Evolutionary conservation across 73 alveolate genomes (phyloP).

Genomic region (Paramecium pentaurelia): DNA sequence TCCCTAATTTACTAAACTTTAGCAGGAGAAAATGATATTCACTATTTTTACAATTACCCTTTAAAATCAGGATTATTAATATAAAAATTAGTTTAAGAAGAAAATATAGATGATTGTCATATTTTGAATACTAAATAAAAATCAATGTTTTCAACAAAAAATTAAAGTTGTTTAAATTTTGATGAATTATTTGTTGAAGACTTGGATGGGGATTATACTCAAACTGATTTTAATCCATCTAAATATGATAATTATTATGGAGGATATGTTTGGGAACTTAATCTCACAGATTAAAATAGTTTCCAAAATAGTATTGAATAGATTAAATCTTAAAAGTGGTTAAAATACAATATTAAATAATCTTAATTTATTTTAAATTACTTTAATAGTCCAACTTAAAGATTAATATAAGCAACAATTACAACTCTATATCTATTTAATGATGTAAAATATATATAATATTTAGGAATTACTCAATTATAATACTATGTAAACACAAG

Average conservation of each 20-base stretch:
- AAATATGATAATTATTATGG: background rate
- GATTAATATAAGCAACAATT: background rate
- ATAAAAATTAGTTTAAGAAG: background rate
- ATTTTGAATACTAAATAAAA: background rate
- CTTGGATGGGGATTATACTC: background rate
- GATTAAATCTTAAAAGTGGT: background rate
- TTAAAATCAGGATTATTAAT: background rate
- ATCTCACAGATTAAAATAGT: background rate
- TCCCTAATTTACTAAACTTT: background rate
- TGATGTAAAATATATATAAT: background rate
- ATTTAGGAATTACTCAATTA: background rate
- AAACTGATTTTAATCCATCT: background rate
- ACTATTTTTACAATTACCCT: background rate
- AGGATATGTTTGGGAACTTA: conserved; percentile 9
- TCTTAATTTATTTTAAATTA: background rate
- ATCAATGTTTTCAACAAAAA: background rate
- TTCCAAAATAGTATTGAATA: background rate
- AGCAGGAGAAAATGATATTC: background rate
- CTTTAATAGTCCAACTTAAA: background rate
- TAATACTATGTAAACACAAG: background rate
- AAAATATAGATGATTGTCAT: background rate
- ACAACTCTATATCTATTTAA: background rate
- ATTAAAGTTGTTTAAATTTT: conserved; percentile 1
- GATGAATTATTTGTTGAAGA: background rate
- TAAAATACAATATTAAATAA: background rate